Evolutionary conservation across 306 rosid genomes (phyloP), one percentile per base, ranked within the genome.

Genomic region (Urtica urens): DNA sequence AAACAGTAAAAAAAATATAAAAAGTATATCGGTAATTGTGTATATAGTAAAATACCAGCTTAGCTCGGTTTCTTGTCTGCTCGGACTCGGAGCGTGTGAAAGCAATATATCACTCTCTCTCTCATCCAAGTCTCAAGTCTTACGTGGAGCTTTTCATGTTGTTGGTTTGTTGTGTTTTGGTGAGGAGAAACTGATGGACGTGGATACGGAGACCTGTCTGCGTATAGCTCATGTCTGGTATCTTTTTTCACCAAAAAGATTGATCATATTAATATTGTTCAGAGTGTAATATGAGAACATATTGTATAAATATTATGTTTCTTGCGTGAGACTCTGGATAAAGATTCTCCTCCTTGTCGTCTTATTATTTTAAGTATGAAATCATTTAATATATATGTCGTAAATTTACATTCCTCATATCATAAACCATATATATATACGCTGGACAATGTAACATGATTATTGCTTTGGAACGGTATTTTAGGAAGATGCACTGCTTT

Each of bases 41-140:
- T n/a, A n/a, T n/a, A n/a, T n/a, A n/a, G n/a, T n/a, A 72, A 68
- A 77, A 42, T 49, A 62, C 48, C 67, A 63, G 64, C 65, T 71
- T 61, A 62, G 64, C 33, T 42, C 38, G 18, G 35, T 51, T 29
- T 39, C 44, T 51, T 56, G 61, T 56, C 73, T 71, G 73, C 60
- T 64, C 60, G 70, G 57, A 29, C 55, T 31, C 37, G 11, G n/a
- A 10, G 40, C 2, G n/a, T 39, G 58, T 52, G 53, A 45, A 42
- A 46, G 73, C 63, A 14, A 56, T 51, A 44, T 43, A 37, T 33
- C 53, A 16, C 37, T 60, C 29, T 35, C 44, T 30, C 37, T 49
- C 33, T 24, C n/a, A n/a, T n/a, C n/a, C n/a, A 18, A 30, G 7
- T 17, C 38, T 49, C 38, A 8, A 15, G 5, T 20, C 14, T 30